Conservation (phyloP, 2,329 filamentous ascomycete species). For the Aspergillus texensis region DNA sequence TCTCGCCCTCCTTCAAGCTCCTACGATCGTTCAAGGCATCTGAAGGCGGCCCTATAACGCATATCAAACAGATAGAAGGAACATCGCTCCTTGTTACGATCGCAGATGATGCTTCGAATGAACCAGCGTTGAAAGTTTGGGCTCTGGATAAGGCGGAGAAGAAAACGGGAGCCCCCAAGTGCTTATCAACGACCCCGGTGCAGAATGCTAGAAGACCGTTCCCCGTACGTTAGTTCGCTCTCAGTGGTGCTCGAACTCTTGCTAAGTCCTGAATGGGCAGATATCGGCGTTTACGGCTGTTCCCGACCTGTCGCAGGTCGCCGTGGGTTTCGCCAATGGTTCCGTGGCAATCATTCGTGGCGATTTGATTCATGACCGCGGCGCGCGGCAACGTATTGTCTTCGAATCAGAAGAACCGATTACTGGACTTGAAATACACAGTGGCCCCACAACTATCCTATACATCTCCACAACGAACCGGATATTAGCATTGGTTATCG, state of each 20-base stretch:
- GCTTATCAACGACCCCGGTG: slow-evolving; percentile 80
- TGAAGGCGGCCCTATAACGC: slow-evolving; percentile 73
- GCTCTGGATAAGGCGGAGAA: slow-evolving; percentile 90
- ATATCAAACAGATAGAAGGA: slow-evolving; percentile 89
- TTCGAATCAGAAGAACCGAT: slow-evolving; percentile 97
- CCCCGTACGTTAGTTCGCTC: slow-evolving; percentile 60
- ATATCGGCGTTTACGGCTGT: slow-evolving; percentile 85
- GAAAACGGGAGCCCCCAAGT: slow-evolving; percentile 87
- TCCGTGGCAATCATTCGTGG: slow-evolving; percentile 91
- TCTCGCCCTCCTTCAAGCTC: slow-evolving; percentile 85
- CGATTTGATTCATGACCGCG: slow-evolving; percentile 91
- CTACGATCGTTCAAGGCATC: slow-evolving; percentile 85
- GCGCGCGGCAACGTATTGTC: slow-evolving; percentile 89
- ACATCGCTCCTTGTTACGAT: slow-evolving; percentile 81
- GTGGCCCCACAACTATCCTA: slow-evolving; percentile 69
- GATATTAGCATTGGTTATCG: slow-evolving; percentile 83
- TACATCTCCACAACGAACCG: slow-evolving; percentile 91
- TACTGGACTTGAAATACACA: slow-evolving; percentile 81
- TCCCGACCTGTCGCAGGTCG: slow-evolving; percentile 87
- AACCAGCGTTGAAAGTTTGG: slow-evolving; percentile 96
- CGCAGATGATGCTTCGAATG: slow-evolving; percentile 80
- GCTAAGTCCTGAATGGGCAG: slow-evolving; percentile 21
- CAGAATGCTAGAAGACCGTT: slow-evolving; percentile 91
- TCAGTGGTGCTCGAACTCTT: background rate
- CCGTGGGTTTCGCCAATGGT: slow-evolving; percentile 94